Conservation (phyloP, 2,329 filamentous ascomycete genomes). For the Ophiostoma sp. region DNA sequence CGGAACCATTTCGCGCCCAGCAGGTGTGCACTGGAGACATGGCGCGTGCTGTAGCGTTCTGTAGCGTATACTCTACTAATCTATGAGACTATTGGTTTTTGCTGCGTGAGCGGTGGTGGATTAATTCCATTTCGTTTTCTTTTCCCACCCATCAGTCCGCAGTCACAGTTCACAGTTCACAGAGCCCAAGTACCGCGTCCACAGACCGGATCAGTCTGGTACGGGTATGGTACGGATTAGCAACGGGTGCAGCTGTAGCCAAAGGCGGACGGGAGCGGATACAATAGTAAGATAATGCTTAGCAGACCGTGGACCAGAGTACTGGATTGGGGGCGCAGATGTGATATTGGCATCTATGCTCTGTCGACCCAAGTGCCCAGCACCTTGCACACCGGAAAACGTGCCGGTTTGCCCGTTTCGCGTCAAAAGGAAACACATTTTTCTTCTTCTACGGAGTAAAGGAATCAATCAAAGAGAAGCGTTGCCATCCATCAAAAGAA, state of each 20-base stretch:
- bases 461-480: no score
- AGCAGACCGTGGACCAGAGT: not conserved
- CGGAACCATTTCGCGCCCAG: slow-evolving; percentile 11
- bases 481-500: no score
- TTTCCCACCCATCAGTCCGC: not conserved
- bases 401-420: not conserved
- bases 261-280: not conserved
- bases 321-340: not conserved
- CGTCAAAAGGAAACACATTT: no score
- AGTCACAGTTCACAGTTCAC: no score
- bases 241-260: not conserved
- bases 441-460: no score
- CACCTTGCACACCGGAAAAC: not conserved
- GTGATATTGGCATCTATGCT: not conserved
- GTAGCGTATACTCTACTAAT: not conserved
- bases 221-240: not conserved
- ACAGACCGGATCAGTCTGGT: not conserved
- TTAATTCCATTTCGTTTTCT: not conserved
- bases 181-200: no score
- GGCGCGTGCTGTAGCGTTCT: not conserved
- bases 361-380: no score
- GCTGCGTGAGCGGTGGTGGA: not conserved
- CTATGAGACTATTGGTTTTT: not conserved
- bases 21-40: not conserved
- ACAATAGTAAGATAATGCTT: not conserved